These are phyloP conservation scores for Corniculantispora saksenae DNA, from an alignment of 2,329 filamentous ascomycete species.

Conservation along the genomic window DNA sequence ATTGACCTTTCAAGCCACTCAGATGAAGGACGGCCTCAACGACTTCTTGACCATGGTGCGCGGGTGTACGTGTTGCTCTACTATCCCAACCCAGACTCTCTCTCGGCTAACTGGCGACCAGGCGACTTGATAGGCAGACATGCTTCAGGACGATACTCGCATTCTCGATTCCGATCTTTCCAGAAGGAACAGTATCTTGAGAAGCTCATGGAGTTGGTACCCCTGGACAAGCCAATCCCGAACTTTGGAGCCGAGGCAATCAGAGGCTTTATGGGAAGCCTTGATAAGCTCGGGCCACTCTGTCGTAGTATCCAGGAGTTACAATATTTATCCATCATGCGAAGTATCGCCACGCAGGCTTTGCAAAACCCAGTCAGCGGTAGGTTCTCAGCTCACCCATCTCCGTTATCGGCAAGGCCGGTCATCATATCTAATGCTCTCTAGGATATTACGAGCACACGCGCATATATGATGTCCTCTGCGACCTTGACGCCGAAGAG, in stretches of 20 bases:
- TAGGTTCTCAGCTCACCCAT: neutral
- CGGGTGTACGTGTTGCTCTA: neutral
- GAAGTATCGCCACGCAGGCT: conserved; percentile 12
- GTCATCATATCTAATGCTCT: neutral
- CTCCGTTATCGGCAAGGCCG: too few species aligned
- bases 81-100: neutral
- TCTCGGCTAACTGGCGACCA: neutral
- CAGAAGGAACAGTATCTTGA: conserved; percentile 13
- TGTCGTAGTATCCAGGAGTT: conserved; percentile 17
- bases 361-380: conserved; percentile 9
- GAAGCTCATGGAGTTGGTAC: conserved; percentile 7
- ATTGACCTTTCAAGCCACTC: conserved; percentile 16
- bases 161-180: conserved; percentile 10
- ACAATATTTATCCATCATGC: conserved; percentile 17
- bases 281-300: conserved; percentile 10
- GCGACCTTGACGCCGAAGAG: conserved; percentile 9
- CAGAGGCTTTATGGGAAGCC: conserved; percentile 14
- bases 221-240: conserved; percentile 10
- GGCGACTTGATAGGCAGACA: conserved; percentile 14
- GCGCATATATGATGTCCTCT: conserved; percentile 12
- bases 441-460: conserved; percentile 19
- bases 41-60: conserved; percentile 20
- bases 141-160: conserved; percentile 1
- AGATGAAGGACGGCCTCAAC: conserved; percentile 17
- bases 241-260: conserved; percentile 6